A percentile compares a stretch with the other conserved stretches of the same genome.
Evolutionary conservation across 1,284 basidiomycete genomes (phyloP).

Genomic region (Pterulicium gracile): DNA sequence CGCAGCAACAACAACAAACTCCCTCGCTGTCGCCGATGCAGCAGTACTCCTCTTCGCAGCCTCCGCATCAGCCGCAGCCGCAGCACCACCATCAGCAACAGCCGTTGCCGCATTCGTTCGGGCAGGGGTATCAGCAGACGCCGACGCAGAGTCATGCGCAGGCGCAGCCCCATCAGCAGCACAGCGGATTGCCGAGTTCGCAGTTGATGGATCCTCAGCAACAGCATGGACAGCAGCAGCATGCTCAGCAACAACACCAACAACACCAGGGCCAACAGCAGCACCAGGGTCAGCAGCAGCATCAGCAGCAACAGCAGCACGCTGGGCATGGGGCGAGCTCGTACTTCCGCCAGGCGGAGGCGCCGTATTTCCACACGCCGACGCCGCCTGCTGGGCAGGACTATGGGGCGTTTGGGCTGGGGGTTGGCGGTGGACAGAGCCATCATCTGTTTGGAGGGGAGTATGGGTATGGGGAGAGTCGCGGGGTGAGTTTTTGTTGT

Average conservation of each 20-base stretch:
- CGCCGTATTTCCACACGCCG: conserved; percentile 63
- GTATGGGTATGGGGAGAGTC: conserved; percentile 55
- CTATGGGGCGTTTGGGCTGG: conserved; percentile 59
- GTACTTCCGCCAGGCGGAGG: conserved; percentile 60
- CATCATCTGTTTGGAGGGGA: conserved; percentile 21
- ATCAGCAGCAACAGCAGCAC: conserved; percentile 13
- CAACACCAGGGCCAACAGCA: conserved; percentile 31
- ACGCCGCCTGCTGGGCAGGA: conserved; percentile 59
- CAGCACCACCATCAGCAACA: conserved; percentile 21
- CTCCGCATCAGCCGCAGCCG: conserved; percentile 20
- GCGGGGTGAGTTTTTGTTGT: conserved; percentile 51
- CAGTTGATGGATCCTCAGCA: too few relatives aligned
- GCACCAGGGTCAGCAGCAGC: conserved; percentile 27
- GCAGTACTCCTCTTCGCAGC: conserved; percentile 16
- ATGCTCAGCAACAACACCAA: conserved; percentile 19
- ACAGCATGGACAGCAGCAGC: conserved; percentile 20
- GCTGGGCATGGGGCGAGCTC: conserved; percentile 19
- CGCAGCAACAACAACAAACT: conserved; percentile 21
- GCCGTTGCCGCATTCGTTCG: conserved; percentile 16
- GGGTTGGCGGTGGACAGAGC: conserved; percentile 27
- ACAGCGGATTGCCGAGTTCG: too few relatives aligned
- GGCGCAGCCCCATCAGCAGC: too few relatives aligned
- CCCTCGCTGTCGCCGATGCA: conserved; percentile 21
- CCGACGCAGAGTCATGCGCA: too few relatives aligned
- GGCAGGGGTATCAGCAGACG: conserved; percentile 18